Base-by-base conservation (phyloP, 2,329 filamentous ascomycete species). In the Aspergillus sp. region DNA sequence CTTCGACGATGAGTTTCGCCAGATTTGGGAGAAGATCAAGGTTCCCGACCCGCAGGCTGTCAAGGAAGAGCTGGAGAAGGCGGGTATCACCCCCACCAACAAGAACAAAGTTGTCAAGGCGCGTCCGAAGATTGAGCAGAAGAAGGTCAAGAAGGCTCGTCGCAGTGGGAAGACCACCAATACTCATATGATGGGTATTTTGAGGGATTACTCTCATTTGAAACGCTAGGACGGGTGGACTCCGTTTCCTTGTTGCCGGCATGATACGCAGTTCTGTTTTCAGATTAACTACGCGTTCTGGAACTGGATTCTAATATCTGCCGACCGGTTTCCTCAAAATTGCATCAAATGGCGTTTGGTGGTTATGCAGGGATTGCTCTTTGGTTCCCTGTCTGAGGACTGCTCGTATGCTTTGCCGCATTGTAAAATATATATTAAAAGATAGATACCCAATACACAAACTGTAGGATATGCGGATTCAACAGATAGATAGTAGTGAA, bases 131-230 rank as follows among this genome's bases (percentile, higher is more conserved):
- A 66, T 74, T 38, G 71, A 80, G 54, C 84, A 85, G 60, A 88
- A 89, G 75, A 86, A 87, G 75, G 85, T 86, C 71, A 88, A 89
- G 74, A 89, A 89, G 69, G 79, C 84, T 42, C 83, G 89, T 59
- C 82, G 85, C 54, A 83, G 84, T 40, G 89, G 88, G 59, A 94
- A 92, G 79, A 85, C 87, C 51, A 95, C 90, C 22, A 96, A 96
- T 68, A 85, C 84, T 24, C 91, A 96, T 69, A 95, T 96, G 90
- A 80, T 81, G 61, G 84, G 87, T 58, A 81, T 95, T 54, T 79
- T 95, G 66, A 86, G 90, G 74, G 89, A 93, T 67, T 92, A 84
- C 58, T 80, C 77, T 10, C 76, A 79, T 52, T 61, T 75, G 30
- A 75, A 75, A 56, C 67, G 71, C 54, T 40, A 30, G 19, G 40